Evolutionary conservation across 2,329 filamentous ascomycete genomes (phyloP), one percentile per base, ranked within the genome.

Genomic region (Beauveria sp.): DNA sequence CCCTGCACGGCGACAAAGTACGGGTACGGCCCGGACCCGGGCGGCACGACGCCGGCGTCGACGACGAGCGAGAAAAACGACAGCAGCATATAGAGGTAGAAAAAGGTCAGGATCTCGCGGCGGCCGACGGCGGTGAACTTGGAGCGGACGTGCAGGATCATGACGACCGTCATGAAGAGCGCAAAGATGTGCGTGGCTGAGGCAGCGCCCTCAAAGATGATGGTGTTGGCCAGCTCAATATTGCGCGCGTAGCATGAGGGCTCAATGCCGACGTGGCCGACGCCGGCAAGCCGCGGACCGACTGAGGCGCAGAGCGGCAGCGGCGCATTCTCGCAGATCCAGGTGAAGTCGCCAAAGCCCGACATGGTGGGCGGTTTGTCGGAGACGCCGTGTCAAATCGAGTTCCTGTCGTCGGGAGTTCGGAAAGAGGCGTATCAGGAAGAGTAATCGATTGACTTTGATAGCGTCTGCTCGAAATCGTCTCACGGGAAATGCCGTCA

Each of bases 91-190:
- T 96, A 99, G 65, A 96, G 82, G 79, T 97, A 97, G 81, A 99
- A 99, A 81, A 99, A 97, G 54, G 89, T 90, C 55, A 91, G 89
- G 64, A 87, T 86, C 74, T 87, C 84, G 71, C 84, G 85, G 62
- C 84, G 84, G 62, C 86, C 93, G 68, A 99, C 94, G 69, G 94
- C 94, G 24, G 94, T 99, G 75, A 99, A 99, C 77, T 99, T 99
- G 69, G 91, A 93, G 68, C 94, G 85, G 64, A 99, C 90, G 75
- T 99, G 94, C 65, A 63, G 81, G 64, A 99, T 92, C 94, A 99
- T 99, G 70, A 96, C 88, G 9, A 93, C 89, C 4, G 92, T 96
- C 93, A 99, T 97, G 68, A 87, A 79, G 63, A 99, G 80, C 16
- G 93, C 91, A 61, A 89, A 79, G 67, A 99, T 97, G 75, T 99